phyloP scores from a whole-genome alignment of 2,329 filamentous ascomycete genomes.

The Pestalotiopsis sp. region DNA sequence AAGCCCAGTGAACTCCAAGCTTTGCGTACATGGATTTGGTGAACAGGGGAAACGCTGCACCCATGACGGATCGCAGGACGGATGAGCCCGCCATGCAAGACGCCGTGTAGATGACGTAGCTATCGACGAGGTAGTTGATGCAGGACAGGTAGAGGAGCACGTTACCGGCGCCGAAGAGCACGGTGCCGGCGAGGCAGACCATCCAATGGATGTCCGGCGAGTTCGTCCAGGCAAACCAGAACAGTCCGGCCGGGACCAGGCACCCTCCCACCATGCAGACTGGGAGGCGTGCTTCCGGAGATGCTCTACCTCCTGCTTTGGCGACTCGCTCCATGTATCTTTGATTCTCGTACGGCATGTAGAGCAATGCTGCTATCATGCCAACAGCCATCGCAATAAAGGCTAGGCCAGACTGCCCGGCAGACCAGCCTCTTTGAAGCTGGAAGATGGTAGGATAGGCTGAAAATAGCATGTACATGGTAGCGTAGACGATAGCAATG shows the following conservation, averaged over 20 bases:
- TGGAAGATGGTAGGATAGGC: constrained; percentile 68
- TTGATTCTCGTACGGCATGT: constrained; percentile 38
- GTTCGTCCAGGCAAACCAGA: constrained; percentile 70
- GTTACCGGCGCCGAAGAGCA: constrained; percentile 35
- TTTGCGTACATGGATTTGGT: not conserved
- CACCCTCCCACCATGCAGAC: constrained; percentile 62
- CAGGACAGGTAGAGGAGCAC: constrained; percentile 58
- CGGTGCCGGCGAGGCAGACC: constrained; percentile 35
- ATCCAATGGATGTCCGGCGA: constrained; percentile 50
- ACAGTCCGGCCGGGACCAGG: constrained; percentile 61
- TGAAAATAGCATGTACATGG: constrained; percentile 58
- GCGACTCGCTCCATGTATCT: constrained; percentile 51
- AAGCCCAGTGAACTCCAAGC: not conserved
- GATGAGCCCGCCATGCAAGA: constrained; percentile 72
- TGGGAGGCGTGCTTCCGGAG: constrained; percentile 66
- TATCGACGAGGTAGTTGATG: constrained; percentile 58
- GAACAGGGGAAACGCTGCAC: constrained; percentile 47
- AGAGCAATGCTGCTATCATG: constrained; percentile 58
- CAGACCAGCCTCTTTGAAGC: constrained; percentile 55
- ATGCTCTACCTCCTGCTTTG: constrained; percentile 52
- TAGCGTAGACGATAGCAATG: constrained; percentile 58
- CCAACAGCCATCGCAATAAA: constrained; percentile 70
- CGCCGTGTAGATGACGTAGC: constrained; percentile 60
- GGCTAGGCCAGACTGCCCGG: constrained; percentile 60
- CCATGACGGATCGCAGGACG: constrained; percentile 60